Conservation (phyloP, 148 eudicot genomes). For the Oxyria digyna region DNA sequence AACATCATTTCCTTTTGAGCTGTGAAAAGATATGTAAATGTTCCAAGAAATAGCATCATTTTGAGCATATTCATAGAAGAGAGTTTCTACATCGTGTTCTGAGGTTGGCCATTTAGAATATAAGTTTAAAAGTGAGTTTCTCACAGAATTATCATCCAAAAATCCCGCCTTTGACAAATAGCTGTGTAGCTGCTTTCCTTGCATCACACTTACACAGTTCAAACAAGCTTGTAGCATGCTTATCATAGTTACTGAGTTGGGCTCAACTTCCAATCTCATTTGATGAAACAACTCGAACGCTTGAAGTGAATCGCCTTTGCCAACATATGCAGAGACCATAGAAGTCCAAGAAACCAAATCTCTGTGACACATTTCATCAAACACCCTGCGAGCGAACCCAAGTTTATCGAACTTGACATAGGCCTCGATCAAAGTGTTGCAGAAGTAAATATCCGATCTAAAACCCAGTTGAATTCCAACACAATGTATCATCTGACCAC, state of each 20-base stretch:
- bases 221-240: conserved; percentile 38
- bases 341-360: conserved; percentile 68
- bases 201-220: conserved; percentile 12
- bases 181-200: conserved; percentile 38
- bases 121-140: conserved; percentile 35
- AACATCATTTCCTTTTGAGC: conserved; percentile 11
- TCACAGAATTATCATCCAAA: conserved; percentile 20
- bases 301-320: conserved; percentile 15
- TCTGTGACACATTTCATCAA: conserved; percentile 45
- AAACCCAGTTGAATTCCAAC: conserved; percentile 22
- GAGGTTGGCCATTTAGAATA: conserved; percentile 18
- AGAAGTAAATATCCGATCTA: conserved; percentile 22
- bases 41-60: conserved; percentile 52
- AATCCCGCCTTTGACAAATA: conserved; percentile 30
- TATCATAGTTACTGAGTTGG: conserved; percentile 39
- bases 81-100: conserved; percentile 20
- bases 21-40: conserved; percentile 33
- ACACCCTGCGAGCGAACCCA: conserved; percentile 22
- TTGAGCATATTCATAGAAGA: conserved; percentile 21
- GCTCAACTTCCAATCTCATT: conserved; percentile 28
- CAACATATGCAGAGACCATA: conserved; percentile 31
- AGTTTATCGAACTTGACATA: conserved; percentile 19
- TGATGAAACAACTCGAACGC: conserved; percentile 23
- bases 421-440: conserved; percentile 37
- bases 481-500: conserved; percentile 15